Percentiles rank a stretch among this genome's conserved stretches.
These are phyloP conservation scores for Mucor velutinosus DNA, from an alignment of 371 early-diverging fungal genomes.

Conservation along the genomic window DNA sequence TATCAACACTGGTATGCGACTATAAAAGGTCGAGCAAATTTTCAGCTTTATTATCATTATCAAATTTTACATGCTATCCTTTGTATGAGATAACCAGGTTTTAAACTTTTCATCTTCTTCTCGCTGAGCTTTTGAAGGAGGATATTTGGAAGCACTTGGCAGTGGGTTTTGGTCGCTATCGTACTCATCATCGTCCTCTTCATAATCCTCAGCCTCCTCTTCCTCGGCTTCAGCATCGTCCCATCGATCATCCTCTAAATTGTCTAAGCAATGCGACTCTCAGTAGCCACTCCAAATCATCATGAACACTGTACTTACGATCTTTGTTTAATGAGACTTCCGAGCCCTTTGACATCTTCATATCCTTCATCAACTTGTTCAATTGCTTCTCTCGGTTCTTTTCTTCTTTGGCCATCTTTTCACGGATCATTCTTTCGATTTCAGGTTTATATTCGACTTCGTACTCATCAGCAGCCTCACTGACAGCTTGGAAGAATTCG, in stretches of 20 bases:
- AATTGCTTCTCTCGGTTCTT: constrained; percentile 56
- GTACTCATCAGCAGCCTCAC: constrained; percentile 87
- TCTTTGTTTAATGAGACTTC: constrained; percentile 42
- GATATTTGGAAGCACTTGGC: constrained; percentile 44
- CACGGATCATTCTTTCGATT: constrained; percentile 68
- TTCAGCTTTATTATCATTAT: neutral
- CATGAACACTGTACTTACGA: constrained; percentile 13
- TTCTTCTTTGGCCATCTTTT: constrained; percentile 58
- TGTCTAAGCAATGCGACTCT: neutral
- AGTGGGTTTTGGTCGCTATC: constrained; percentile 43
- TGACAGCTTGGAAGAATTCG: constrained; percentile 88
- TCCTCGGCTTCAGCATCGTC: constrained; percentile 36
- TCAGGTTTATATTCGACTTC: constrained; percentile 80
- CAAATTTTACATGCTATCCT: constrained; percentile 19
- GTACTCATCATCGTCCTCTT: constrained; percentile 42
- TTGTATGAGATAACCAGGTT: constrained; percentile 34
- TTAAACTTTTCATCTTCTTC: constrained; percentile 42
- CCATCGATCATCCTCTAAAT: constrained; percentile 32
- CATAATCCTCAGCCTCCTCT: constrained; percentile 37
- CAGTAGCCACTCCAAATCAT: neutral
- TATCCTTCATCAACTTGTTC: constrained; percentile 64
- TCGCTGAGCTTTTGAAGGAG: constrained; percentile 39
- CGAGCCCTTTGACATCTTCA: constrained; percentile 49
- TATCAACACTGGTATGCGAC: no score
- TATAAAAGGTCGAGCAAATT: no score